Evolutionary conservation across 148 eudicot species (phyloP), one percentile per base, ranked within the genome.

Genomic region (Dianthus caryophyllus): DNA sequence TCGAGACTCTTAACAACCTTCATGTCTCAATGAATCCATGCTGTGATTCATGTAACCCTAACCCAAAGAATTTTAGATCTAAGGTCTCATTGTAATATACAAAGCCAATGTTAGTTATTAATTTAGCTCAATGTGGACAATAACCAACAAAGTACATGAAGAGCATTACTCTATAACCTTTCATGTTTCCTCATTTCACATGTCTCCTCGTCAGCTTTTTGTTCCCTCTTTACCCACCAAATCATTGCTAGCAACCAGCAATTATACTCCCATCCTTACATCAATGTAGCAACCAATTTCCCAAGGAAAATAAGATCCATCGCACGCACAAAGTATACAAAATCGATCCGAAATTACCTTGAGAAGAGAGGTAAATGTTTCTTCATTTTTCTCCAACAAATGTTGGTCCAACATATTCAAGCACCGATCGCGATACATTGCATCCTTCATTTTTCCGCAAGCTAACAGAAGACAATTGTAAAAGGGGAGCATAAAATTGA

Each of bases 351-450:
- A 47, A 60, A 55, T 75, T 67, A 89, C 96, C 98, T 89, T 81
- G 73, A 94, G 96, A 81, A 90, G 98, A 59, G 77, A 68, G 31
- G 71, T 10, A 73, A 85, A 88, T 39, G 97, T 90, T 26, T 76
- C 51, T 73, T 83, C 87, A 83, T 84, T 85, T 71, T 79, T 90
- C 67, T 90, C 91, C 78, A 83, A 65, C 79, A 83, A 66, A 57
- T 80, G 84, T 8, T 58, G 47, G 72, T 94, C 97, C 98, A 94
- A 87, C 69, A 88, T 64, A 71, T 84, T 77, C 83, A 94, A 66
- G 77, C 96, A 90, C 48, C 84, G 83, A 75, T 72, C 77, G 65
- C 79, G 79, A 78, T 72, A 77, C 77, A 61, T 49, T 51, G 64
- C 21, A 76, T 79, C 84, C 22, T 79, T 59, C 69, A 65, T 67